Percentiles rank a stretch among this genome's conserved stretches.
Evolutionary conservation across 306 rosid genomes (phyloP).

Genomic region (Malus fusca): DNA sequence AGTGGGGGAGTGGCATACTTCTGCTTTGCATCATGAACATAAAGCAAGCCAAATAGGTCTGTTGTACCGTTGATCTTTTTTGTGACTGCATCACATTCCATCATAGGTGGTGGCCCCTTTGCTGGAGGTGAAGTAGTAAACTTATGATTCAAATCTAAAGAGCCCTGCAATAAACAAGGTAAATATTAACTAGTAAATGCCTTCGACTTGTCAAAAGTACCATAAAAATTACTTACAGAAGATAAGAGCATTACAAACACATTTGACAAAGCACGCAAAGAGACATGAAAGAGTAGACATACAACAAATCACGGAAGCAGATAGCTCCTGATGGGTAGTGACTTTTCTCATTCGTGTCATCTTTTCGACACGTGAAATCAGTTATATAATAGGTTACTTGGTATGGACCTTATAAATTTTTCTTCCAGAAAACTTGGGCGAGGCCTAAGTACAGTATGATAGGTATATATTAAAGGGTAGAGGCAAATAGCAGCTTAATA

Average conservation of each 20-base stretch:
- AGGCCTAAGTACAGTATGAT: background rate
- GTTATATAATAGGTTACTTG: background rate
- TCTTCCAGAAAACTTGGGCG: background rate
- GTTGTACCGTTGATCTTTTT: slow-evolving; percentile 22
- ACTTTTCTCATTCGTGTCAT: background rate
- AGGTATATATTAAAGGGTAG: background rate
- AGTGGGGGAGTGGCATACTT: slow-evolving; percentile 33
- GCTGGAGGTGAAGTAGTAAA: slow-evolving; percentile 17
- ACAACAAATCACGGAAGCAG: background rate
- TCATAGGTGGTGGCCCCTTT: slow-evolving; percentile 22
- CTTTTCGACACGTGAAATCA: background rate
- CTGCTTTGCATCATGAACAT: slow-evolving; percentile 26
- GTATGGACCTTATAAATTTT: background rate
- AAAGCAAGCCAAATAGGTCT: slow-evolving; percentile 36
- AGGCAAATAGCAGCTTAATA: background rate
- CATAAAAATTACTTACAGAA: background rate
- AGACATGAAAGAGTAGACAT: background rate
- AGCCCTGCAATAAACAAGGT: slow-evolving; percentile 32
- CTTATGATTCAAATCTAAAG: slow-evolving; percentile 33
- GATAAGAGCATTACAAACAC: background rate
- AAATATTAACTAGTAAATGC: background rate
- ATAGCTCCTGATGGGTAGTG: background rate
- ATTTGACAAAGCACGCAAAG: background rate
- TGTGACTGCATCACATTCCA: slow-evolving; percentile 28
- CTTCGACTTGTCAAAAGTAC: background rate